Evolutionary conservation across 306 rosid species (phyloP), one percentile per base, ranked within the genome.

Genomic region (Comarum palustre): DNA sequence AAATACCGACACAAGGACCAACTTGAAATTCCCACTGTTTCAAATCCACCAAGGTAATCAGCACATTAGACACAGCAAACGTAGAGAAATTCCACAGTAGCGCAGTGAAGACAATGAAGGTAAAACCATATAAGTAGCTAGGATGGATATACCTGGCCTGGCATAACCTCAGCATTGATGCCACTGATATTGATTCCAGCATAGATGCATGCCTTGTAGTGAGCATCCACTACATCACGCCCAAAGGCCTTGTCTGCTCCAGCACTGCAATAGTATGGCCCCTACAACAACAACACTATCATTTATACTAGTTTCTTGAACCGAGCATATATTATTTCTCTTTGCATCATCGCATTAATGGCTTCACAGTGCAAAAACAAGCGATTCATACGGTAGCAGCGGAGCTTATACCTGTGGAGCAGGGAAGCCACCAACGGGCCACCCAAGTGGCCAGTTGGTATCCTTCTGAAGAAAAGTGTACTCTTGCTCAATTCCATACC

Each of bases 401-500:
- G 15, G 31, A 24, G 61, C 31, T 54, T 14, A 22, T 75, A 86
- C 90, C 87, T 86, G 90, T 45, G 85, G 87, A 14, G 84, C 90
- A 0, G 87, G 90, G 71, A 46, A 86, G 32, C 90, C 90, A 48
- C 90, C 90, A 22, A 81, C 11, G 0, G 90, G 84, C 90, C 90
- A 86, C 4, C 87, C 90, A 1, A 83, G 68, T 2, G 90, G 90
- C 84, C 90, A 83, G 3, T 41, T 47, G 1, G 43, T 22, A 46
- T 78, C 84, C 78, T 86, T 83, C n/a, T 81, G 87, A 38, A 86
- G 85, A 51, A 86, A 87, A 60, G 90, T 86, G 68, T 86, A 86
- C 63, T 86, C 90, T 32, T 86, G 90, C 69, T 86, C 90, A 69
- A 86, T 86, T 5, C 90, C 90, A 67, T 69, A 86, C 90, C 90